Conservation (phyloP, 495 filamentous ascomycete species). For the Chaetomidium leptoderma region DNA sequence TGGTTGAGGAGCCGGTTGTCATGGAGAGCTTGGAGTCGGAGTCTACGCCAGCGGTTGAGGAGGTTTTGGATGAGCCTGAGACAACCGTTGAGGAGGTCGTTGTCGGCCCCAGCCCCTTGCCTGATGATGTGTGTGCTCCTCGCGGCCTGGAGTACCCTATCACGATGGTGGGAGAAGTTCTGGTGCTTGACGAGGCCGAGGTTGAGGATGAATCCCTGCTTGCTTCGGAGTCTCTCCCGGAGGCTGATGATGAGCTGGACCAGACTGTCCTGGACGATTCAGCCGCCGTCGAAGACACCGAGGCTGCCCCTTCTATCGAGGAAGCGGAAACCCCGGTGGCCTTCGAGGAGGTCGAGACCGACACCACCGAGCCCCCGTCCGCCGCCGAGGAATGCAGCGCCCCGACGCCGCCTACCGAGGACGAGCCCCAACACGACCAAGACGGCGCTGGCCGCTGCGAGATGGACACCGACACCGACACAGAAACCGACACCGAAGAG, state of each 20-base stretch:
- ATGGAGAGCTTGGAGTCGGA: background rate
- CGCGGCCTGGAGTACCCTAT: constrained; percentile 2
- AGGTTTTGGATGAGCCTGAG: too few species aligned
- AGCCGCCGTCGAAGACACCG: background rate
- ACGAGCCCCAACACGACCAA: background rate
- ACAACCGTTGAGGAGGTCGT: background rate
- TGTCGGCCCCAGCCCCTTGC: background rate
- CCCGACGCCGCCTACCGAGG: background rate
- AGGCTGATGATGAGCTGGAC: background rate
- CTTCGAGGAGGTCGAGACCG: background rate
- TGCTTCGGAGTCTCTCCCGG: background rate
- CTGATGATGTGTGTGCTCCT: background rate
- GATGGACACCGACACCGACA: background rate
- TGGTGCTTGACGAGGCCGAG: constrained; percentile 1
- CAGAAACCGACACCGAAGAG: constrained; percentile 1
- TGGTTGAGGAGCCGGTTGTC: too few species aligned
- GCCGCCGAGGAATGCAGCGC: background rate
- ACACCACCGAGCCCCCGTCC: background rate
- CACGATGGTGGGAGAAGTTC: background rate
- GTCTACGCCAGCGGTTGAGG: background rate
- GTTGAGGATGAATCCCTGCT: background rate
- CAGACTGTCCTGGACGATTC: background rate
- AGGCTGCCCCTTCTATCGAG: background rate
- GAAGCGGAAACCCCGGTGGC: background rate
- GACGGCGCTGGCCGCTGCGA: background rate